These are phyloP conservation scores for Phytophthora lateralis DNA, from an alignment of 352 stramenopile genomes.

Conservation along the genomic window DNA sequence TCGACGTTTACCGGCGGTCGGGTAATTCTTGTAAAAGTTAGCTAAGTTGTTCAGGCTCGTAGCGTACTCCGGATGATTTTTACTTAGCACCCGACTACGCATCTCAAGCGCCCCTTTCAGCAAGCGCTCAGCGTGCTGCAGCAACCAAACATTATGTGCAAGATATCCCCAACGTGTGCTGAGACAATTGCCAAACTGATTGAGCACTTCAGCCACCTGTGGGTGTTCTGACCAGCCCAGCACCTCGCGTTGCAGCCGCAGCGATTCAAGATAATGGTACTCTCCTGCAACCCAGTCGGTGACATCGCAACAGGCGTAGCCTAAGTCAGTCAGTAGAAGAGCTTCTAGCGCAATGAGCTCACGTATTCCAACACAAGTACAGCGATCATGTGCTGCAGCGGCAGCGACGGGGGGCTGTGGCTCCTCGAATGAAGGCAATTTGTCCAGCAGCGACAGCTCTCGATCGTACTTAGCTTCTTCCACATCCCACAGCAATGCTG, in stretches of 20 bases:
- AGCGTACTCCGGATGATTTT: conserved; percentile 79
- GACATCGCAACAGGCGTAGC: conserved; percentile 80
- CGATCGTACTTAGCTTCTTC: conserved; percentile 79
- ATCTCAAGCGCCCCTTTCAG: conserved; percentile 76
- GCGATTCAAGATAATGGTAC: conserved; percentile 78
- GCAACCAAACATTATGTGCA: conserved; percentile 78
- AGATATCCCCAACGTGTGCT: conserved; percentile 74
- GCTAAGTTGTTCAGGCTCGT: conserved; percentile 85
- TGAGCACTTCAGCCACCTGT: conserved; percentile 81
- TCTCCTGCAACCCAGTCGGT: conserved; percentile 77
- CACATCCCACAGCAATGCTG: conserved; percentile 67
- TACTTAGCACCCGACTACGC: conserved; percentile 71
- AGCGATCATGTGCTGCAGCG: conserved; percentile 41
- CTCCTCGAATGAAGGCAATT: conserved; percentile 68
- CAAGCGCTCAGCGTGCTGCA: conserved; percentile 72
- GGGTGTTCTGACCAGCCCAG: conserved; percentile 75
- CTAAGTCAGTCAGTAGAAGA: conserved; percentile 74
- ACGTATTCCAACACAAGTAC: conserved; percentile 71
- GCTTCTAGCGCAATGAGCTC: conserved; percentile 80
- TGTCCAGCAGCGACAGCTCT: conserved; percentile 64
- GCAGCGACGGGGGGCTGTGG: conserved; percentile 34
- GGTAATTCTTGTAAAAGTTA: conserved; percentile 87
- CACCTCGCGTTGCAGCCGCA: conserved; percentile 81
- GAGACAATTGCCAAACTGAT: conserved; percentile 81
- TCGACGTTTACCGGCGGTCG: conserved; percentile 36